phyloP scores from a whole-genome alignment of 768 basidiomycete genomes.

The Rhodotorula diobovata region DNA sequence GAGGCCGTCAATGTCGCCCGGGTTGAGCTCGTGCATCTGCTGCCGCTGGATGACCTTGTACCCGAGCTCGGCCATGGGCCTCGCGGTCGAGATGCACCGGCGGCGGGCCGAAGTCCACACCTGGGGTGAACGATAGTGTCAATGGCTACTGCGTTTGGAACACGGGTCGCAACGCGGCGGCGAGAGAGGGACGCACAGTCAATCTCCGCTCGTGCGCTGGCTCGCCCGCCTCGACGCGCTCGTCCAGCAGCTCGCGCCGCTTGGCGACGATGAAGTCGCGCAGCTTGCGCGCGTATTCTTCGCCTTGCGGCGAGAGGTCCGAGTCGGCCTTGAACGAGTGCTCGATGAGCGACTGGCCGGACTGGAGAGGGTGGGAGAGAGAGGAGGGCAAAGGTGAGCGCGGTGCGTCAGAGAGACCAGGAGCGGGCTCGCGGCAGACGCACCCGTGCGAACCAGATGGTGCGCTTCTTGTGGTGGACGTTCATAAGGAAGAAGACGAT shows the following conservation, averaged over 20 bases:
- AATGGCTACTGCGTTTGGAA: background rate
- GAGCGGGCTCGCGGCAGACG: constrained; percentile 43
- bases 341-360: constrained; percentile 96
- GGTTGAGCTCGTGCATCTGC: constrained; percentile 97
- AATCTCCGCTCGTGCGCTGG: constrained; percentile 52
- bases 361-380: constrained; percentile 55
- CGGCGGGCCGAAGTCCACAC: constrained; percentile 96
- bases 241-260: constrained; percentile 68
- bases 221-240: constrained; percentile 50
- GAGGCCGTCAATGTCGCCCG: constrained; percentile 82
- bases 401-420: background rate
- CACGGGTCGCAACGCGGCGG: no score
- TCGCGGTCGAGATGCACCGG: constrained; percentile 83
- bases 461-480: constrained; percentile 86
- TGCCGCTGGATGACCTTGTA: constrained; percentile 79
- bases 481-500: constrained; percentile 99
- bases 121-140: constrained; percentile 51
- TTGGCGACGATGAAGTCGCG: constrained; percentile 85
- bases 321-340: constrained; percentile 99
- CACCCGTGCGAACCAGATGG: constrained; percentile 94
- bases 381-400: background rate
- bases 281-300: constrained; percentile 86
- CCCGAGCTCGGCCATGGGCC: constrained; percentile 65
- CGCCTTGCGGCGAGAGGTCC: constrained; percentile 87
- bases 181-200: constrained; percentile 40